Evolutionary conservation across 768 basidiomycete species (phyloP), one percentile per base, ranked within the genome.

Genomic region (Kwoniella sp.): DNA sequence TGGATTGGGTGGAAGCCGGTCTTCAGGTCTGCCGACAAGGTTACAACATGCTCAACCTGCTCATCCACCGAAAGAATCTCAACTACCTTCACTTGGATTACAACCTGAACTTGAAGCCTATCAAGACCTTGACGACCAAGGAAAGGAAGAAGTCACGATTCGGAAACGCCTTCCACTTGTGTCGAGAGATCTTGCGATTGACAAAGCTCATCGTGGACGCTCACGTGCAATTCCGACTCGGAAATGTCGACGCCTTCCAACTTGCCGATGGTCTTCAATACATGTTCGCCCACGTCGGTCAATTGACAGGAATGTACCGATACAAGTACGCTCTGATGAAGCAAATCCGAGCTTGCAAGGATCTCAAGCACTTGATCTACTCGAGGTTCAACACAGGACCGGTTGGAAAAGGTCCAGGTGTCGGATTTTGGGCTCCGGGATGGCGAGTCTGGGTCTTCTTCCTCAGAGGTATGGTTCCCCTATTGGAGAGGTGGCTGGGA

Each of bases 361-460:
- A 98, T 80, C 80, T 98, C 79, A 99, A 99, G 84, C 94, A 97
- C 78, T 83, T 97, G 65, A 80, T 80, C 50, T 75, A 79, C 67
- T 63, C 67, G 36, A 58, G 74, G 25, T 99, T 99, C 86, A 99
- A 99, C 83, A 98, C 96, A 46, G 96, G 96, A 66, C 96, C 96
- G 65, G 96, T 99, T 53, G 96, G 96, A 24, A 99, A 99, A 80
- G 96, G 96, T 70, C 96, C 96, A 53, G 96, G 96, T 70, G 92
- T 91, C 76, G 96, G 96, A 62, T 98, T 99, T 85, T 99, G 96
- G 96, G 93, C 94, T 53, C 96, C 96, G 33, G 96, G 96, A 37
- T 99, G 96, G 96, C 86, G 96, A 60, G 96, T 99, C 21, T 99
- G 96, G 96, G 82, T 99, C 60, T 99, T 98, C 84, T 99, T 99